Evolutionary conservation across 2,329 filamentous ascomycete species (phyloP), one percentile per base, ranked within the genome.

Genomic region (Fusarium nanum): DNA sequence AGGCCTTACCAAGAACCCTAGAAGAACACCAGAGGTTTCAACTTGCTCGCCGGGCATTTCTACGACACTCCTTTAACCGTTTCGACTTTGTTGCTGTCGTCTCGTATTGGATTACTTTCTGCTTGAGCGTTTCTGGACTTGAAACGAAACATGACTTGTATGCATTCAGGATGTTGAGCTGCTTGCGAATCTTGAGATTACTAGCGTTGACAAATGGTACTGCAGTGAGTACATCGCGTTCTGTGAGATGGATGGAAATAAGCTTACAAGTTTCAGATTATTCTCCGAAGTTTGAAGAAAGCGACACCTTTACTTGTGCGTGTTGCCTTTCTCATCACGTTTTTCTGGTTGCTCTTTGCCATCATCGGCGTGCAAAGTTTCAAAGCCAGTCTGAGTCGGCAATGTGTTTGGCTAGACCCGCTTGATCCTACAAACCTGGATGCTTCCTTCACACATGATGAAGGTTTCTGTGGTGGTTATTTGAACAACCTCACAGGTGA

Each of bases 351-450:
- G 44, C 83, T 98, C 13, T 99, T 99, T 81, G 96, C 94, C 40
- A 98, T 99, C 67, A 91, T 99, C 62, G 97, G 96, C 8, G 92
- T 99, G 23, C 97, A 99, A 78, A 97, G 93, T 80, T 99, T 99
- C 83, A 95, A 95, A 80, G 91, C 92, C 11, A 95, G 92, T 78
- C 81, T 95, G 25, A 88, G 88, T 71, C 91, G 93, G 49, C 90
- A 89, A 67, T 96, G 93, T 77, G 89, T 93, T 30, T 96, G 92
- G 92, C 80, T 92, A 53, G 90, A 93, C 68, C 90, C 90, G 7
- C 66, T 76, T 7, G 83, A 90, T 54, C 90, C 82, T 76, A 83
- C 80, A 69, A 90, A 84, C 50, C 75, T 87, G 30, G 79, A 80
- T 11, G 82, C 84, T 10, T 83, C 89, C 5, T 94, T 86, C 66